Conservation (phyloP, 345 rosid genomes). For the Rhodamnia argentea region DNA sequence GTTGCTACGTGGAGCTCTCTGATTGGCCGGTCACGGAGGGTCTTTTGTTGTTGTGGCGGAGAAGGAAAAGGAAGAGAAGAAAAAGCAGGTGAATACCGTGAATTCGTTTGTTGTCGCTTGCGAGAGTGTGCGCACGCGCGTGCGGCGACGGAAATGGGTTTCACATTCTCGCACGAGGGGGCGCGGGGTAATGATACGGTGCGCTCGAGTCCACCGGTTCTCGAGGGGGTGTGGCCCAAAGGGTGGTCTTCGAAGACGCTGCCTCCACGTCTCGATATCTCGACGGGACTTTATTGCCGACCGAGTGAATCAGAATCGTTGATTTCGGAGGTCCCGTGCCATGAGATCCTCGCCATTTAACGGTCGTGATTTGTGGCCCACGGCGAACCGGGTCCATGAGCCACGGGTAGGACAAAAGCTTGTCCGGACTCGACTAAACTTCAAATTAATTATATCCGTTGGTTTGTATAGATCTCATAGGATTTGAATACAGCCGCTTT, state of each 20-base stretch:
- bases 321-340: background rate
- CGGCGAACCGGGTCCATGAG: background rate
- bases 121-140: background rate
- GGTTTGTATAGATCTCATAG: background rate
- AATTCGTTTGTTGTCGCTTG: background rate
- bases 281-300: background rate
- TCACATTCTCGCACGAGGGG: background rate
- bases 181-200: background rate
- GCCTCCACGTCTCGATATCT: background rate
- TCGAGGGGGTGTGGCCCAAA: background rate
- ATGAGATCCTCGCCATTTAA: background rate
- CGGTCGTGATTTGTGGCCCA: background rate
- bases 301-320: background rate
- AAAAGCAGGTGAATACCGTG: background rate
- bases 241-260: background rate
- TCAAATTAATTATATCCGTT: background rate
- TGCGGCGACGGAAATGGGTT: background rate
- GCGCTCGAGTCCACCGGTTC: background rate
- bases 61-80: background rate
- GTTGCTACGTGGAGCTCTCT: background rate
- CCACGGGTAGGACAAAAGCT: no score
- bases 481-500: background rate
- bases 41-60: background rate
- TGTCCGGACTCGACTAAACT: background rate
- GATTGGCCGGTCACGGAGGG: background rate